These are phyloP conservation scores for Capsicum rhomboideum DNA, from an alignment of 257 asterid species.

Conservation along the genomic window DNA sequence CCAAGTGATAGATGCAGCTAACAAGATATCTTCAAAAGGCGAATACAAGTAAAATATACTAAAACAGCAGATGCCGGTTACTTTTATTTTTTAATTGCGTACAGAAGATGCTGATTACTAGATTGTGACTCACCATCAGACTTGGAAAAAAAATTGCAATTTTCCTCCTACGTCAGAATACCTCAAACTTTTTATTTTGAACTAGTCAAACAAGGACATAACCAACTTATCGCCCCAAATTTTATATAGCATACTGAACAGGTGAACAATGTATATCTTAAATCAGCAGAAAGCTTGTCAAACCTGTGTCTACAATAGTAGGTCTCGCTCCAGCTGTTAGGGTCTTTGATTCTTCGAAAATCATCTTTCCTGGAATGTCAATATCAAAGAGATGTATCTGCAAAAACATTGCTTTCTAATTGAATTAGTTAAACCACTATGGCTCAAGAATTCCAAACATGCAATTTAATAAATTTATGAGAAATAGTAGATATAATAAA, in stretches of 20 bases:
- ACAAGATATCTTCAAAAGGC: neutral
- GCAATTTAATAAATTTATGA: neutral
- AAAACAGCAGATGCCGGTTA: neutral
- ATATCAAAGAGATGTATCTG: conserved; percentile 89
- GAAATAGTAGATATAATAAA: neutral
- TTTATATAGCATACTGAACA: too few relatives aligned
- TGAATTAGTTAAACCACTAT: neutral
- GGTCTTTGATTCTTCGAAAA: conserved; percentile 70
- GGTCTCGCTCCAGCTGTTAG: conserved; percentile 87
- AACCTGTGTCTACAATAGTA: conserved; percentile 82
- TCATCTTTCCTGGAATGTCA: conserved; percentile 79
- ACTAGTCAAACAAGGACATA: neutral
- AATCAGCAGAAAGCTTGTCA: conserved; percentile 5
- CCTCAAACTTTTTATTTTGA: neutral
- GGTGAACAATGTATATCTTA: too few relatives aligned
- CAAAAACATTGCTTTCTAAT: neutral
- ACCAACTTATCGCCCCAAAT: neutral
- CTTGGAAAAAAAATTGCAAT: neutral
- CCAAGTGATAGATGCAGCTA: neutral
- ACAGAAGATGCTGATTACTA: neutral
- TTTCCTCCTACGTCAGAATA: neutral
- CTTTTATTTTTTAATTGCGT: neutral
- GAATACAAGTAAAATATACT: neutral
- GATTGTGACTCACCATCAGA: neutral
- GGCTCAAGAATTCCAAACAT: neutral